phyloP scores from a whole-genome alignment of 768 basidiomycete genomes.

The Coprinellus micaceus region DNA sequence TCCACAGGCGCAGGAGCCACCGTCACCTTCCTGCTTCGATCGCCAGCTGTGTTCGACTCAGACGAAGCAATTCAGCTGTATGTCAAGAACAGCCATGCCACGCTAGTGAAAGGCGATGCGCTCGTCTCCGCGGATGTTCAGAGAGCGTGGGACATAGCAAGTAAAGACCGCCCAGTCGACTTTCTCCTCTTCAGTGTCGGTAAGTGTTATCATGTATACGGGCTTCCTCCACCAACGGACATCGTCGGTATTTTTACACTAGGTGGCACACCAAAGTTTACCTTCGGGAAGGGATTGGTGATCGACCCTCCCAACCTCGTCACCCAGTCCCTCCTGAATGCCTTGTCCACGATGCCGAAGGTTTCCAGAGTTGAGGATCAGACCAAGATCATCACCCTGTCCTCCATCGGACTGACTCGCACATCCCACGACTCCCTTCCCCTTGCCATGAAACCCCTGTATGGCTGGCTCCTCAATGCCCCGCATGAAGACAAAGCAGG shows the following conservation, averaged over 20 bases:
- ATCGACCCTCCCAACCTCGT: slow-evolving; percentile 54
- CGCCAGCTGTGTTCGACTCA: slow-evolving; percentile 46
- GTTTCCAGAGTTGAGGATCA: slow-evolving; percentile 35
- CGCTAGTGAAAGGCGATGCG: slow-evolving; percentile 59
- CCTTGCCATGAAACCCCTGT: slow-evolving; percentile 43
- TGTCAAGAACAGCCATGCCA: slow-evolving; percentile 47
- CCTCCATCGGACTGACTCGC: slow-evolving; percentile 50
- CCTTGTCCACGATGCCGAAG: slow-evolving; percentile 49
- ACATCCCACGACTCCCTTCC: slow-evolving; percentile 45
- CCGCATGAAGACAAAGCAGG: slow-evolving; percentile 64
- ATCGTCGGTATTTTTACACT: too few species aligned
- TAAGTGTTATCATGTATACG: slow-evolving; percentile 13
- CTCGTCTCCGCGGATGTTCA: slow-evolving; percentile 48
- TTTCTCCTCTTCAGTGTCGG: slow-evolving; percentile 58
- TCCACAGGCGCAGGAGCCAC: slow-evolving; percentile 50
- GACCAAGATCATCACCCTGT: slow-evolving; percentile 40
- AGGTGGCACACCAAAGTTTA: slow-evolving; percentile 49
- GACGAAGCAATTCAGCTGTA: slow-evolving; percentile 51
- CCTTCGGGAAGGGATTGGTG: slow-evolving; percentile 43
- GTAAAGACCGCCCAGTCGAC: slow-evolving; percentile 41
- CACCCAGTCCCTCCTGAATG: slow-evolving; percentile 53
- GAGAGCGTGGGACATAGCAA: slow-evolving; percentile 47
- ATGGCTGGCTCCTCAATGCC: slow-evolving; percentile 36
- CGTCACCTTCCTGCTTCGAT: slow-evolving; percentile 62
- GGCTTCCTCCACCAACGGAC: not conserved